These are phyloP conservation scores for Ophiostoma australiae DNA, from an alignment of 2,329 filamentous ascomycete species.

Conservation along the genomic window DNA sequence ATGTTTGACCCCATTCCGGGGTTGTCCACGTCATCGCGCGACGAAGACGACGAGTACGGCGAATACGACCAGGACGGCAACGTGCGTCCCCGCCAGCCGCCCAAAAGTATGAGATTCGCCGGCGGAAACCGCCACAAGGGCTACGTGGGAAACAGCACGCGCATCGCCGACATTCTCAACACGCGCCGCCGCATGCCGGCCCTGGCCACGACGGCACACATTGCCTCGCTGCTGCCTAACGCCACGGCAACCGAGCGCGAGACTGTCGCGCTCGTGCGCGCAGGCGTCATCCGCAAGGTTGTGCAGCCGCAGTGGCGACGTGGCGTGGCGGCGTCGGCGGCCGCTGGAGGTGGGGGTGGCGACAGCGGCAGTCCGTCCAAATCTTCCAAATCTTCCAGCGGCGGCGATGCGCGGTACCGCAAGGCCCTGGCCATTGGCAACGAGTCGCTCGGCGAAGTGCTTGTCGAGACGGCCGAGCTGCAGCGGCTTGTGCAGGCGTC, in stretches of 20 bases:
- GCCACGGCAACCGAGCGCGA: conserved; percentile 64
- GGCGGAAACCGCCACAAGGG: conserved; percentile 13
- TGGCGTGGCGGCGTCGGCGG: background rate
- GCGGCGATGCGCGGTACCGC: conserved; percentile 49
- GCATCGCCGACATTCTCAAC: conserved; percentile 59
- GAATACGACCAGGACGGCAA: background rate
- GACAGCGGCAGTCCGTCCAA: background rate
- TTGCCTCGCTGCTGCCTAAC: conserved; percentile 58
- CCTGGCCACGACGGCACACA: conserved; percentile 60
- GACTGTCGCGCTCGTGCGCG: conserved; percentile 54
- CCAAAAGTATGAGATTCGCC: background rate
- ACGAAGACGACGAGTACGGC: background rate
- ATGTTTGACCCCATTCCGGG: conserved; percentile 62
- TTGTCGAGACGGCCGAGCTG: conserved; percentile 56
- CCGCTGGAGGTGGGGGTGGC: conserved; percentile 32
- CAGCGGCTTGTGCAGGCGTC: conserved; percentile 42
- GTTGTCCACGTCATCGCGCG: conserved; percentile 23
- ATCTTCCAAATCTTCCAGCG: too few species aligned
- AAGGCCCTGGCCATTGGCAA: conserved; percentile 36
- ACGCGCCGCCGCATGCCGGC: conserved; percentile 57
- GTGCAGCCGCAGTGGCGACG: conserved; percentile 52
- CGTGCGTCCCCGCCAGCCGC: background rate
- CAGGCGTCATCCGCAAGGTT: conserved; percentile 56
- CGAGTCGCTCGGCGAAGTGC: conserved; percentile 47
- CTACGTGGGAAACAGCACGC: conserved; percentile 30